phyloP scores from a whole-genome alignment of 352 stramenopile genomes.

The Phytophthora fragariaefolia region DNA sequence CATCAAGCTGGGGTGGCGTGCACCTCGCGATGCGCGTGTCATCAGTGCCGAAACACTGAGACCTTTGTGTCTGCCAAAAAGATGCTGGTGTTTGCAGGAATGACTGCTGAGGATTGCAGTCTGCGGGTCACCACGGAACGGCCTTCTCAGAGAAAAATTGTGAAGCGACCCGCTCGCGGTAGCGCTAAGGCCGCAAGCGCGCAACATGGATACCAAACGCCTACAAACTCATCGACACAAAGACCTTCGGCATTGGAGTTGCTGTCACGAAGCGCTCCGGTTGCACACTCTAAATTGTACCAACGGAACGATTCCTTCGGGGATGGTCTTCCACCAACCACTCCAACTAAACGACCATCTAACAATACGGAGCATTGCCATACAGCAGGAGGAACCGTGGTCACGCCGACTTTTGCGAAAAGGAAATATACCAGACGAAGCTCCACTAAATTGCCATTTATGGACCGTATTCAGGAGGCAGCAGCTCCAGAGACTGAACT shows the following conservation, averaged over 20 bases:
- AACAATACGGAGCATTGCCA: constrained; percentile 31
- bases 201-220: constrained; percentile 22
- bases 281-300: constrained; percentile 27
- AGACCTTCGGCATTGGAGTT: constrained; percentile 51
- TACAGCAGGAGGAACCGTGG: constrained; percentile 19
- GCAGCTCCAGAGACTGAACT: constrained; percentile 17
- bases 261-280: constrained; percentile 62
- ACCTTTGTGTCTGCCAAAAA: constrained; percentile 74
- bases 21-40: constrained; percentile 83
- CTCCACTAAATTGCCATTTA: constrained; percentile 40
- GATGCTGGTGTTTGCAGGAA: constrained; percentile 62
- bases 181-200: neutral
- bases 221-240: constrained; percentile 32
- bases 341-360: constrained; percentile 38
- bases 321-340: constrained; percentile 21
- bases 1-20: constrained; percentile 91
- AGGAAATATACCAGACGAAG: constrained; percentile 50
- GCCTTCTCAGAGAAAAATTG: constrained; percentile 34
- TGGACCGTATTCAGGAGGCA: constrained; percentile 46
- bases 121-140: constrained; percentile 8
- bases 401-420: constrained; percentile 43
- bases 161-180: constrained; percentile 21
- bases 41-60: constrained; percentile 78
- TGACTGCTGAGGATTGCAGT: constrained; percentile 23
- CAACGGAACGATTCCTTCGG: constrained; percentile 9